Percentiles rank a stretch among this genome's conserved stretches.
Evolutionary conservation across 768 basidiomycete species (phyloP).

Genomic region (Leccinum boreale): DNA sequence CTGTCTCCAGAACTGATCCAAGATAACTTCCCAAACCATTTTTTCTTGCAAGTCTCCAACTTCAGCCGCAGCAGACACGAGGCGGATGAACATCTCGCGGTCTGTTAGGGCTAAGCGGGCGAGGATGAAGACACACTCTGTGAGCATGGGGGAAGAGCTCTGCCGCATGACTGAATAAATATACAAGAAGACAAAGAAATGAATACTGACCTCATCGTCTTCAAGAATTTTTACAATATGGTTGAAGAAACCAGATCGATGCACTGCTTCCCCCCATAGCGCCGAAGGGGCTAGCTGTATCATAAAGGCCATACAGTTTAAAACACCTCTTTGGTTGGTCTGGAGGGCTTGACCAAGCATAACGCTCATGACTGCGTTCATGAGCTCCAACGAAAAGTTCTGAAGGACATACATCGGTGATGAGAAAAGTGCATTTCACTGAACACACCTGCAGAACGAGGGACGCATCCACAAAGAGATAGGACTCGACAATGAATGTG

Average conservation of each 20-base stretch:
- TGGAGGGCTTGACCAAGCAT: constrained; percentile 47
- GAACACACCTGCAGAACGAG: constrained; percentile 58
- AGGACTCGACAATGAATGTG: constrained; percentile 68
- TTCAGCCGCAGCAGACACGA: constrained; percentile 62
- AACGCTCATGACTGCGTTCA: constrained; percentile 52
- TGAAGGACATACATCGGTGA: constrained; percentile 25
- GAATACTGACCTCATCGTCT: constrained; percentile 59
- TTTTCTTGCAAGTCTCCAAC: constrained; percentile 46
- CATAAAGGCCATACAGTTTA: constrained; percentile 57
- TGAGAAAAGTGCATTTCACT: neutral
- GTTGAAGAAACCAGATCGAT: constrained; percentile 70
- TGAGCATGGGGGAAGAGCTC: constrained; percentile 40
- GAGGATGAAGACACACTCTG: constrained; percentile 71
- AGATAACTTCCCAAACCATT: constrained; percentile 58
- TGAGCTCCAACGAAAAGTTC: constrained; percentile 54
- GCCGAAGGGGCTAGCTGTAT: constrained; percentile 60
- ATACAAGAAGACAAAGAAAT: neutral
- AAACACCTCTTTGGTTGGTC: constrained; percentile 59
- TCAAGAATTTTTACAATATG: constrained; percentile 55
- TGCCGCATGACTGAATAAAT: constrained; percentile 13
- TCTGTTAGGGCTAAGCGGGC: constrained; percentile 71
- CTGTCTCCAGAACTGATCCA: constrained; percentile 83
- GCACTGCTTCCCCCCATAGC: constrained; percentile 72
- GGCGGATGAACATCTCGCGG: constrained; percentile 61
- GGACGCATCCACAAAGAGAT: constrained; percentile 67